Conservation (phyloP, 192 early-diverging fungal species). For the Polychytrium aggregatum region DNA sequence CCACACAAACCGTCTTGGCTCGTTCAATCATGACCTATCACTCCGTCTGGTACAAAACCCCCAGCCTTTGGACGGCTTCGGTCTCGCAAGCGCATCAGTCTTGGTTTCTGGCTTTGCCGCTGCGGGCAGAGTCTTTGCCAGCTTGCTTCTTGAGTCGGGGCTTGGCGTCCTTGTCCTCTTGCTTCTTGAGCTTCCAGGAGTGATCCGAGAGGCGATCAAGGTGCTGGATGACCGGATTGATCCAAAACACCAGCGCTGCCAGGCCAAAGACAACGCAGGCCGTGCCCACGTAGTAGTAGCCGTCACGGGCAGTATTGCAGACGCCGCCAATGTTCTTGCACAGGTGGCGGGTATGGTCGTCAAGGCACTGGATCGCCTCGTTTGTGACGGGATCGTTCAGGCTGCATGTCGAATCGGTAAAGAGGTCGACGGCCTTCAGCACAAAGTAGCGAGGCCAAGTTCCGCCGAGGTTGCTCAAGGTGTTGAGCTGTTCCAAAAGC, state of each 20-base stretch:
- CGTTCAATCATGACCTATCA: no score
- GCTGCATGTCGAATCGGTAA: constrained; percentile 68
- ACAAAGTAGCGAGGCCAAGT: constrained; percentile 95
- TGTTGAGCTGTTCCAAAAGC: constrained; percentile 77
- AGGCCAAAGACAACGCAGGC: constrained; percentile 61
- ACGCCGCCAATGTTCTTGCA: constrained; percentile 55
- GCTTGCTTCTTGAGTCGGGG: no score
- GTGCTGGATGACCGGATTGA: constrained; percentile 15
- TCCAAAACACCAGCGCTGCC: constrained; percentile 14
- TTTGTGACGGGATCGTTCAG: constrained; percentile 25
- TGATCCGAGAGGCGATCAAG: constrained; percentile 26
- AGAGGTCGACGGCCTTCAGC: constrained; percentile 77
- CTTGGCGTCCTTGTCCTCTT: no score
- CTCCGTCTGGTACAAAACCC: no score
- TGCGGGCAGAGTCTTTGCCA: no score
- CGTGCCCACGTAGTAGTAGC: constrained; percentile 73
- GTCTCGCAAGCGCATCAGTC: no score
- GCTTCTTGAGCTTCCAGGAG: constrained; percentile 29
- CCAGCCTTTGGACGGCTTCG: no score
- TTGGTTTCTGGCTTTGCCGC: no score
- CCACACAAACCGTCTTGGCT: no score
- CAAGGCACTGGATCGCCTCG: constrained; percentile 43
- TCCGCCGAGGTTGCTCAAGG: constrained; percentile 91
- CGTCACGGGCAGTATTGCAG: constrained; percentile 65
- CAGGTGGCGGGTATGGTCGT: constrained; percentile 45